A percentile compares a stretch with the other conserved stretches of the same genome.
Evolutionary conservation across 169 alveolate species (phyloP).

Genomic region (Besnoitia besnoiti): DNA sequence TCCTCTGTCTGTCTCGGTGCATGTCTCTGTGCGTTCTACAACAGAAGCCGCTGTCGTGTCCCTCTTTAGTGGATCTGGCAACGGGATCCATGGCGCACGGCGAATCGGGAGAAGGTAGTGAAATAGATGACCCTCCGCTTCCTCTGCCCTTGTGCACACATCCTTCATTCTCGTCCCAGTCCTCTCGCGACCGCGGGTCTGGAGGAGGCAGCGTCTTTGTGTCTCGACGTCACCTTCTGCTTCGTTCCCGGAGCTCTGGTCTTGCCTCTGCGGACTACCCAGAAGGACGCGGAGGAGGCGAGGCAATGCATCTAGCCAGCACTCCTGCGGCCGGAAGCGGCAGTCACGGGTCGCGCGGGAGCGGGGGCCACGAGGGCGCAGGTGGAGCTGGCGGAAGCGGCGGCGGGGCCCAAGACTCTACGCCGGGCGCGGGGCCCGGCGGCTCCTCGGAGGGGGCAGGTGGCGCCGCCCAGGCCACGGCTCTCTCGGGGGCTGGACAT

Average conservation of each 20-base stretch:
- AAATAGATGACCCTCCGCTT: not conserved
- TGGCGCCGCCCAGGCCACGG: not conserved
- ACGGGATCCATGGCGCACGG: not conserved
- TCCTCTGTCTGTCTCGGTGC: not conserved
- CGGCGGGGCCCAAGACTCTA: not conserved
- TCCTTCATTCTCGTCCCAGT: not conserved
- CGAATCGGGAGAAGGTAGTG: not conserved
- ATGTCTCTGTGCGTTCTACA: not conserved
- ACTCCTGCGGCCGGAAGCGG: too few species aligned
- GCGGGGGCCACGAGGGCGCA: not conserved
- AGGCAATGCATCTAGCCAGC: too few species aligned
- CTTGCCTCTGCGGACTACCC: too few species aligned
- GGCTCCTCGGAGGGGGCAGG: not conserved
- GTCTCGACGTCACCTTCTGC: not conserved
- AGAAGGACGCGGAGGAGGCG: not conserved
- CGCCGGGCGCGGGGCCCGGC: not conserved
- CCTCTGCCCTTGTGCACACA: not conserved
- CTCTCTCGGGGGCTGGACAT: not conserved
- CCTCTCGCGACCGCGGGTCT: not conserved
- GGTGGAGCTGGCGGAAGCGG: not conserved
- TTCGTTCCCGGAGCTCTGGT: not conserved
- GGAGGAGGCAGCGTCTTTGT: not conserved
- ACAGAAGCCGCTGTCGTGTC: not conserved
- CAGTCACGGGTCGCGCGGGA: too few species aligned
- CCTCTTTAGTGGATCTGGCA: not conserved